A percentile compares a stretch with the other conserved stretches of the same genome.
phyloP scores from a whole-genome alignment of 176 grass and related monocot species.

The Metroxylon sagu region DNA sequence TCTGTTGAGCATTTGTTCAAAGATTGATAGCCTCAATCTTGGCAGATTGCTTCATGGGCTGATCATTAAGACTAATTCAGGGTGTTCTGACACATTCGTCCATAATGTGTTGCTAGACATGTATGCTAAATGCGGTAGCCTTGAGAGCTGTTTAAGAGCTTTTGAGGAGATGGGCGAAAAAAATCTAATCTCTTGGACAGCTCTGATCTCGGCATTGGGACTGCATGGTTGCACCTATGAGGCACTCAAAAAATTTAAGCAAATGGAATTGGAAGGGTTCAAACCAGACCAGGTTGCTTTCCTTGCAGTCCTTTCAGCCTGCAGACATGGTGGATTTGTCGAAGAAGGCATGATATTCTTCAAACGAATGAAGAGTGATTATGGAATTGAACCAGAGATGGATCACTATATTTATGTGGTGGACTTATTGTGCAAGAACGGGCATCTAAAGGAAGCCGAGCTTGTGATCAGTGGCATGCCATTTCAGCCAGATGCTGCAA shows the following conservation, averaged over 20 bases:
- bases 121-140: constrained; percentile 82
- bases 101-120: constrained; percentile 70
- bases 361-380: constrained; percentile 38
- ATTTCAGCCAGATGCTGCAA: constrained; percentile 50
- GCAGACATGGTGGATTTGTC: constrained; percentile 61
- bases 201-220: constrained; percentile 61
- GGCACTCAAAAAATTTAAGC: constrained; percentile 51
- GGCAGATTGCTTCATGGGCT: constrained; percentile 60
- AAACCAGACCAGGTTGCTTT: constrained; percentile 62
- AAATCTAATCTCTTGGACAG: constrained; percentile 70
- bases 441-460: constrained; percentile 48
- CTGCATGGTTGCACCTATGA: constrained; percentile 56
- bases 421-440: constrained; percentile 61
- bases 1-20: constrained; percentile 63
- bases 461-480: constrained; percentile 54
- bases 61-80: constrained; percentile 47
- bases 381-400: constrained; percentile 49
- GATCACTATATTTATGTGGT: constrained; percentile 75
- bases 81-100: constrained; percentile 40
- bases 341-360: constrained; percentile 62
- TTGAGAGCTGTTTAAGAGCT: constrained; percentile 50
- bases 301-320: constrained; percentile 50
- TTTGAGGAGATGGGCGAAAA: constrained; percentile 57
- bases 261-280: constrained; percentile 46
- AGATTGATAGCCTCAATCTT: constrained; percentile 49